Evolutionary conservation across 2,329 filamentous ascomycete genomes (phyloP), one percentile per base, ranked within the genome.

Genomic region (Paecilomyces sp.): DNA sequence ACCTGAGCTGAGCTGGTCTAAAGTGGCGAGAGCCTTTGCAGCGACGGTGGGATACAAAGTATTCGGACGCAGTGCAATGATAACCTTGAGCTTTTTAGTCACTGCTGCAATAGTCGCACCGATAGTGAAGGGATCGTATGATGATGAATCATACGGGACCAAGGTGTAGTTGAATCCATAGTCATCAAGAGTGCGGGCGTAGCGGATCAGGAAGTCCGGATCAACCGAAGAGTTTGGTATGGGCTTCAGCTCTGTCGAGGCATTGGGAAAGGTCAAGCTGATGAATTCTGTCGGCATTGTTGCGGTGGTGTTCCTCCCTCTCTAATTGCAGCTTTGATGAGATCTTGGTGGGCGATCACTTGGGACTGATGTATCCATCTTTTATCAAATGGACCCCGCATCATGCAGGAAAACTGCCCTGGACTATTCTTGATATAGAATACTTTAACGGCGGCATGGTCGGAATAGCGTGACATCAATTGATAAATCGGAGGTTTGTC

Each of bases 91-190:
- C 30, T 85, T 80, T 64, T 85, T 85, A 57, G 84, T 86, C 50
- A 74, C 76, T 0, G 83, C 71, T 0, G 80, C 79, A 59, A 87
- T 85, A 13, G 82, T 85, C 0, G 84, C 83, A 24, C 82, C 84
- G 11, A 83, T 76, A 4, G 83, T 86, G 72, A 81, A 86, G 0
- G 82, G 82, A 63, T 85, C 83, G 60, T 78, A 84, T 9, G 69
- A 80, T 1, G 77, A 78, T 0, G 83, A 85, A 56, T 80, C 79
- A 62, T 87, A 86, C 0, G 84, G 84, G n/a, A 86, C 77, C 1
- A 87, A 77, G 0, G 84, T 87, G 69, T 86, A 86, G 70, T 85
- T 84, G 76, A 81, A 86, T 54, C 72, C 81, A 68, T 85, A 82
- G 66, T 86, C 83, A 62, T 87, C 84, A 1, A 86, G 76, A 3